Conservation (phyloP, 257 asterid genomes). For the Fraxinus cuspidata region DNA sequence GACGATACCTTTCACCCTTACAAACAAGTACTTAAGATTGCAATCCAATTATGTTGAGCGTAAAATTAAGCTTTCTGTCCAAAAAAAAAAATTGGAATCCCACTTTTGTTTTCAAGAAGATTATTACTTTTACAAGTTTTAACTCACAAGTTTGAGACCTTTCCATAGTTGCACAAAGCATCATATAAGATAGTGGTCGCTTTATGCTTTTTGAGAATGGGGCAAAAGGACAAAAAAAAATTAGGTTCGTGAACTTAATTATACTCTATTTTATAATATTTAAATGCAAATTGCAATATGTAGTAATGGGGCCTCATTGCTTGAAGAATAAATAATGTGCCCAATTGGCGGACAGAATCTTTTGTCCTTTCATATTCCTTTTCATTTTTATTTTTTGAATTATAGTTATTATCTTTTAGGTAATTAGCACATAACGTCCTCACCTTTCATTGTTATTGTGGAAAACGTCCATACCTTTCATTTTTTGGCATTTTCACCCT, state of each 20-base stretch:
- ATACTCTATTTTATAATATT: background rate
- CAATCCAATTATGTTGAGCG: background rate
- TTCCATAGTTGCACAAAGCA: background rate
- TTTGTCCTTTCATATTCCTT: background rate
- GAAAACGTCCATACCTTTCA: no score
- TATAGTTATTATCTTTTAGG: no score
- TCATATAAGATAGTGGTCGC: background rate
- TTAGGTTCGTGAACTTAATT: background rate
- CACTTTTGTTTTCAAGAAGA: background rate
- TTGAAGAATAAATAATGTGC: background rate
- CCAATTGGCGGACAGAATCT: background rate
- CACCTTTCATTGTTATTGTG: no score
- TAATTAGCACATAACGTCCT: no score
- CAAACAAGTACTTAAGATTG: background rate
- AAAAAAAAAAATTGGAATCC: background rate
- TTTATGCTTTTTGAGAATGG: constrained; percentile 1
- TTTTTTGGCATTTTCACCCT: no score
- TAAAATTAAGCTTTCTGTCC: background rate
- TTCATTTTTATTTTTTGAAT: background rate
- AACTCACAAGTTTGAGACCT: background rate
- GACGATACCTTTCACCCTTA: background rate
- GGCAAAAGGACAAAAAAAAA: background rate
- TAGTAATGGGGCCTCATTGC: background rate
- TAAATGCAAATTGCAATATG: background rate
- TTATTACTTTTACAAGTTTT: background rate